Conservation (phyloP, 2,329 filamentous ascomycete species). For the Penicillium thymicola region DNA sequence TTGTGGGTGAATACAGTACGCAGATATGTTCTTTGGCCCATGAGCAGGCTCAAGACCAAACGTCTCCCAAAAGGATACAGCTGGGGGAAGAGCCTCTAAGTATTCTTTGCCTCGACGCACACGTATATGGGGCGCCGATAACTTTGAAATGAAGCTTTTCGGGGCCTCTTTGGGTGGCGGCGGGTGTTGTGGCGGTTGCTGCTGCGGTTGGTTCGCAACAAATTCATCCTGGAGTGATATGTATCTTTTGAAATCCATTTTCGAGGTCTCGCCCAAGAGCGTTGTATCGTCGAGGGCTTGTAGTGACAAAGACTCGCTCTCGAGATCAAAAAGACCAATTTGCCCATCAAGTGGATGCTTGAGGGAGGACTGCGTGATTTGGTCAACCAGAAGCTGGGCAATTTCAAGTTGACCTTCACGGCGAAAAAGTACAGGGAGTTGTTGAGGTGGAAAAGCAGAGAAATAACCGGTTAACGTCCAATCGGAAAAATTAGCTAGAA, state of each 20-base stretch:
- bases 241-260: constrained; percentile 38
- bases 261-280: constrained; percentile 30
- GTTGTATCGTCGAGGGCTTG: constrained; percentile 29
- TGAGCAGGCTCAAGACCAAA: constrained; percentile 56
- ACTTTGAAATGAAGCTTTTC: constrained; percentile 38
- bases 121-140: constrained; percentile 53
- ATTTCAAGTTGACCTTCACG: constrained; percentile 39
- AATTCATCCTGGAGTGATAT: constrained; percentile 32
- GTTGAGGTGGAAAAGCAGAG: constrained; percentile 31
- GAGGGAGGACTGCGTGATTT: constrained; percentile 46
- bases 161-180: constrained; percentile 25
- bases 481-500: constrained; percentile 40
- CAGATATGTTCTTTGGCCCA: constrained; percentile 55
- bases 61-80: constrained; percentile 60
- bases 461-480: constrained; percentile 42
- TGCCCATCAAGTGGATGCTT: constrained; percentile 32
- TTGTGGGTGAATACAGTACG: constrained; percentile 56
- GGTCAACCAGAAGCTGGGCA: constrained; percentile 43
- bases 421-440: constrained; percentile 32
- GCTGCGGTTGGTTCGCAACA: constrained; percentile 17
- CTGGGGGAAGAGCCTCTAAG: constrained; percentile 55
- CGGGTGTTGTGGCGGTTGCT: not conserved
- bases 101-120: constrained; percentile 52
- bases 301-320: constrained; percentile 24
- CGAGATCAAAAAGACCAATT: constrained; percentile 28